Evolutionary conservation across 495 filamentous ascomycete genomes (phyloP).

Genomic region (Aspergillus affinis): DNA sequence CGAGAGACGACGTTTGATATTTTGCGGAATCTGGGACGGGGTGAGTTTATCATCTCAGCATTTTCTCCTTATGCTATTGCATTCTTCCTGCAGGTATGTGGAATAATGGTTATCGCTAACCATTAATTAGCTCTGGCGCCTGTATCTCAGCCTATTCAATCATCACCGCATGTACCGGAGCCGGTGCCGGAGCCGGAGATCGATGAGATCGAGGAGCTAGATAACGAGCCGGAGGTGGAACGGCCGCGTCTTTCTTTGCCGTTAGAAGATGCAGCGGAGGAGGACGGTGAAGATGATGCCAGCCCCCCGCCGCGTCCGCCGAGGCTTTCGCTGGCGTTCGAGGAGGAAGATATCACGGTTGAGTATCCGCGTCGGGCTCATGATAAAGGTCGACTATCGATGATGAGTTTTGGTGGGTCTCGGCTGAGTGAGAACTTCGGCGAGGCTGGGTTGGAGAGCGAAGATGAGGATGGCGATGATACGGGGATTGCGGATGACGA

Average conservation of each 20-base stretch:
- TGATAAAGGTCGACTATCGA: constrained; percentile 42
- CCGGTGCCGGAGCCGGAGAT: constrained; percentile 26
- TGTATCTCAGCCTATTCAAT: constrained; percentile 54
- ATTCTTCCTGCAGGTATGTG: neutral
- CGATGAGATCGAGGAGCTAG: constrained; percentile 55
- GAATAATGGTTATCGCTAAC: neutral
- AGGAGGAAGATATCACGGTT: constrained; percentile 70
- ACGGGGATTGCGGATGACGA: constrained; percentile 43
- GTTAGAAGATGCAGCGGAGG: constrained; percentile 54
- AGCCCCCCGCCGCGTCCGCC: constrained; percentile 58
- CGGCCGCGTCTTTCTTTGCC: constrained; percentile 69
- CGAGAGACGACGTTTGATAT: constrained; percentile 76
- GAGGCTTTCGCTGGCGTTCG: constrained; percentile 58
- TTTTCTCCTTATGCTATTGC: neutral
- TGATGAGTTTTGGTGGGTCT: constrained; percentile 55
- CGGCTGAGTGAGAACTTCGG: constrained; percentile 65
- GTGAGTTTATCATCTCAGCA: constrained; percentile 25
- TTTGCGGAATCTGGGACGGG: constrained; percentile 63
- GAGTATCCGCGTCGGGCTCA: constrained; percentile 66
- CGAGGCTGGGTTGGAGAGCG: constrained; percentile 48
- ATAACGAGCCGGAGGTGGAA: constrained; percentile 63
- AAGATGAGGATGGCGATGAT: constrained; percentile 47
- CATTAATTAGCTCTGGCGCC: constrained; percentile 53
- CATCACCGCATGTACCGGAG: constrained; percentile 51
- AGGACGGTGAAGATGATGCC: constrained; percentile 46